Percentiles rank a stretch among this genome's conserved stretches.
These are phyloP conservation scores for Colletotrichum endophyticum DNA, from an alignment of 2,329 filamentous ascomycete species.

Conservation along the genomic window DNA sequence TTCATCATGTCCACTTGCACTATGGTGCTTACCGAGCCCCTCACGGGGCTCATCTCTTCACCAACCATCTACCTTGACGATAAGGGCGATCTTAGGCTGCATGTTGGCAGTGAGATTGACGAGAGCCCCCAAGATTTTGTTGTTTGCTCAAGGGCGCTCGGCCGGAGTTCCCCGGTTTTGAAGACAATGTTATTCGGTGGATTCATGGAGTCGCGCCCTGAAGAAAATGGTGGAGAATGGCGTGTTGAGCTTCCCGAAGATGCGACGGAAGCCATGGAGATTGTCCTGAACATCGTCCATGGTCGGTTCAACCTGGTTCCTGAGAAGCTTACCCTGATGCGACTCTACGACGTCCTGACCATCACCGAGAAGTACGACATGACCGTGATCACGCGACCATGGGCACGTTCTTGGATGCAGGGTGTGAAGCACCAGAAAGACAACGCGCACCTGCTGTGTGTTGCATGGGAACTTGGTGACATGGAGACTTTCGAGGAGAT, in stretches of 20 bases:
- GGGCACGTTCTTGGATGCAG: slow-evolving; percentile 23
- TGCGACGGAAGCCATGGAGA: slow-evolving; percentile 28
- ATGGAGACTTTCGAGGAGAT: slow-evolving; percentile 4
- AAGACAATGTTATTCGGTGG: slow-evolving; percentile 28
- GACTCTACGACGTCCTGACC: slow-evolving; percentile 26
- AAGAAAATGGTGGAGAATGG: slow-evolving; percentile 22
- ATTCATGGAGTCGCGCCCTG: slow-evolving; percentile 25
- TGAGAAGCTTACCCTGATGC: not conserved
- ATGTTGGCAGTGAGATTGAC: slow-evolving; percentile 1
- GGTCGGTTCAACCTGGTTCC: slow-evolving; percentile 28
- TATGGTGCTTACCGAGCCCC: not conserved
- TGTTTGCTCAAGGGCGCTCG: slow-evolving; percentile 27
- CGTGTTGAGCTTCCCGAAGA: slow-evolving; percentile 33
- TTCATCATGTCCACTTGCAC: slow-evolving; percentile 3
- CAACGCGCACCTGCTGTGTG: not conserved
- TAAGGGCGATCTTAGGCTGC: slow-evolving; percentile 2
- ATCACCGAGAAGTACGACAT: slow-evolving; percentile 31
- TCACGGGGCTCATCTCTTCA: not conserved
- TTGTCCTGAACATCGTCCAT: slow-evolving; percentile 36
- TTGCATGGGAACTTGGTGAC: slow-evolving; percentile 21
- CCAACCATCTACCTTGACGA: slow-evolving; percentile 11
- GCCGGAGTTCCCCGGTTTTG: slow-evolving; percentile 26
- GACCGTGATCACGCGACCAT: slow-evolving; percentile 24
- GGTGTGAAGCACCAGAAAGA: not conserved
- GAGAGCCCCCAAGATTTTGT: slow-evolving; percentile 19